Evolutionary conservation across 106 monocot species (phyloP).

Genomic region (Apostasia shenzhenica): DNA sequence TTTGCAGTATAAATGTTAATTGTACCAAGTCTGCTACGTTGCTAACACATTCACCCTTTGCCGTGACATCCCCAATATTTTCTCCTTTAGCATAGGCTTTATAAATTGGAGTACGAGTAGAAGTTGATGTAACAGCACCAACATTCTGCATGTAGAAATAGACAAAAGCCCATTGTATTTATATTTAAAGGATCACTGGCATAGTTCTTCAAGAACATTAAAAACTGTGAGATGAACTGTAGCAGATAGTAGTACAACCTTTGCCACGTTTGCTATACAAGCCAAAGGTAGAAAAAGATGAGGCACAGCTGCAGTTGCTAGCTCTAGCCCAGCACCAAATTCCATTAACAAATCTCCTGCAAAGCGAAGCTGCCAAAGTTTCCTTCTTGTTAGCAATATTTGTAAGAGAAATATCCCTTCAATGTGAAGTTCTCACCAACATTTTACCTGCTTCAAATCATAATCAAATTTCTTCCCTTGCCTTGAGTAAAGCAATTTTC

Average conservation of each 20-base stretch:
- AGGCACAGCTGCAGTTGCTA: conserved; percentile 83
- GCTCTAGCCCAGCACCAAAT: conserved; percentile 91
- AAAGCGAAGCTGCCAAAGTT: conserved; percentile 71
- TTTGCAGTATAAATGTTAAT: neutral
- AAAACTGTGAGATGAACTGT: neutral
- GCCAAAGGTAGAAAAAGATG: conserved; percentile 95
- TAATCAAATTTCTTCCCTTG: conserved; percentile 99
- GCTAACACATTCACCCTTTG: conserved; percentile 98
- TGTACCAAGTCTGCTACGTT: conserved; percentile 98
- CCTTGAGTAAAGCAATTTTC: conserved; percentile 97
- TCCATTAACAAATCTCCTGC: conserved; percentile 93
- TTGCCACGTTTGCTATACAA: conserved; percentile 85
- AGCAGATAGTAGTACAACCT: conserved; percentile 32
- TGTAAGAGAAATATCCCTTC: neutral
- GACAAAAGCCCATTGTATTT: neutral
- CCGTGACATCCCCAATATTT: conserved; percentile 99
- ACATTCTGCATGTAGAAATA: conserved; percentile 63
- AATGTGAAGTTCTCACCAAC: neutral
- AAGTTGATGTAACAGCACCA: conserved; percentile 92
- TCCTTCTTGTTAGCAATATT: neutral
- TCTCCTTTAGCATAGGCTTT: conserved; percentile 97
- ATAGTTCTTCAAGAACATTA: too few relatives aligned
- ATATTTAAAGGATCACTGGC: too few relatives aligned
- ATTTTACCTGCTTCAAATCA: conserved; percentile 89
- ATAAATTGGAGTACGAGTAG: conserved; percentile 96